Conservation (phyloP, 1,284 basidiomycete genomes). For the Cutaneotrichosporon sp. region DNA sequence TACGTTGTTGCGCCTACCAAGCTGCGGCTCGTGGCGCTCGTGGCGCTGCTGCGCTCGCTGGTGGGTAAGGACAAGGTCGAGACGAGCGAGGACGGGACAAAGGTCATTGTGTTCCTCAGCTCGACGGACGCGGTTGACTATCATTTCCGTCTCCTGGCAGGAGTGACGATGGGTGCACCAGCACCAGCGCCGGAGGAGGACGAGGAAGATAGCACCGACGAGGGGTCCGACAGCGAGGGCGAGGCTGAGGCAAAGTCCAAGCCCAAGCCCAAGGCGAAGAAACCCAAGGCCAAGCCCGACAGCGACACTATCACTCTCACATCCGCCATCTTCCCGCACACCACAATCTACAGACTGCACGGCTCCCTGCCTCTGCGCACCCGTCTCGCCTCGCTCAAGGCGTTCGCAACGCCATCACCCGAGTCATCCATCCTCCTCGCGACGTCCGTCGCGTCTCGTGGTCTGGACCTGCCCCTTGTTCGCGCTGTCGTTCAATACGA, state of each 20-base stretch:
- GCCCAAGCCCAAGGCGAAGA: slow-evolving; percentile 23
- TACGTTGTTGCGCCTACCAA: slow-evolving; percentile 91
- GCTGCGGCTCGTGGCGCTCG: slow-evolving; percentile 82
- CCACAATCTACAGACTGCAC: slow-evolving; percentile 87
- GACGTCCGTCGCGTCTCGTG: slow-evolving; percentile 95
- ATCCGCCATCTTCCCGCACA: slow-evolving; percentile 75
- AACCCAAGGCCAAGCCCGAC: slow-evolving; percentile 28
- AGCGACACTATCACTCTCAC: slow-evolving; percentile 59
- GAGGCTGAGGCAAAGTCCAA: slow-evolving; percentile 29
- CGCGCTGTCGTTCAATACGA: slow-evolving; percentile 94
- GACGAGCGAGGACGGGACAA: slow-evolving; percentile 45
- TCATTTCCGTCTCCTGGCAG: slow-evolving; percentile 85
- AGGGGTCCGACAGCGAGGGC: slow-evolving; percentile 33
- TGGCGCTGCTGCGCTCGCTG: slow-evolving; percentile 77
- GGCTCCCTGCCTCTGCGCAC: slow-evolving; percentile 82
- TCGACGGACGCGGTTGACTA: slow-evolving; percentile 98
- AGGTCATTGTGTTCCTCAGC: slow-evolving; percentile 90
- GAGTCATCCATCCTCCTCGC: slow-evolving; percentile 75
- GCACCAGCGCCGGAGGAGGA: slow-evolving; percentile 28
- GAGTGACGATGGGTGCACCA: slow-evolving; percentile 66
- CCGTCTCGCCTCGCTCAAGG: slow-evolving; percentile 76
- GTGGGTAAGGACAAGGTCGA: slow-evolving; percentile 55
- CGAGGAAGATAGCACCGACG: slow-evolving; percentile 39
- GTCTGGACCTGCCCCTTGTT: slow-evolving; percentile 94
- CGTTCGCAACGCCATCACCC: slow-evolving; percentile 63